Evolutionary conservation across 305 asterid species (phyloP).

Genomic region (Withania somnifera): DNA sequence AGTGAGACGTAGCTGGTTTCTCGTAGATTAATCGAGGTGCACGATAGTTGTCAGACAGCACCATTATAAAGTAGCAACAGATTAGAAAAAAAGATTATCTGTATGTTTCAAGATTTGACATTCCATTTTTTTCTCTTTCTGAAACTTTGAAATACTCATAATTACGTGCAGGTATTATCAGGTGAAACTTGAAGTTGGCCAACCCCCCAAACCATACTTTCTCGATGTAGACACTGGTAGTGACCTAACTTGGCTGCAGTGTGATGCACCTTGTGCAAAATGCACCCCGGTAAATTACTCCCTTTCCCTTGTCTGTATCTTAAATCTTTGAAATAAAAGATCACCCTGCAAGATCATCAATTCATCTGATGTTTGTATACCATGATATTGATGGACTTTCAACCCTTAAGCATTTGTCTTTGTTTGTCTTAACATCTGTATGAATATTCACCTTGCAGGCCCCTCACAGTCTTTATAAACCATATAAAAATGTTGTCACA

Average conservation of each 20-base stretch:
- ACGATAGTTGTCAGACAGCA: not conserved
- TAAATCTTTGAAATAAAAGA: too few relatives aligned
- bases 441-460: slow-evolving; percentile 37
- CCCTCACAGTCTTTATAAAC: slow-evolving; percentile 75
- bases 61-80: too few relatives aligned
- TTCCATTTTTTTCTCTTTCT: not conserved
- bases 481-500: slow-evolving; percentile 35
- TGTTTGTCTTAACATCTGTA: too few relatives aligned
- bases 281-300: slow-evolving; percentile 40
- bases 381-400: too few relatives aligned
- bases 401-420: too few relatives aligned
- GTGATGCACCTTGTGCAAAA: slow-evolving; percentile 62
- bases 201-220: slow-evolving; percentile 51
- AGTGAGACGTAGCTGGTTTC: not conserved
- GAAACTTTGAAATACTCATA: too few relatives aligned
- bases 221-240: slow-evolving; percentile 68
- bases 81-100: too few relatives aligned
- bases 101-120: not conserved
- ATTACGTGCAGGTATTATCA: slow-evolving; percentile 42
- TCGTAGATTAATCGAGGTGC: not conserved
- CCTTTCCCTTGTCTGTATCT: too few relatives aligned
- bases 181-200: slow-evolving; percentile 37
- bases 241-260: slow-evolving; percentile 75
- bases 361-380: too few relatives aligned
- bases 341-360: too few relatives aligned